Conservation (phyloP, 2,329 filamentous ascomycete genomes). For the Xylaria sp. region DNA sequence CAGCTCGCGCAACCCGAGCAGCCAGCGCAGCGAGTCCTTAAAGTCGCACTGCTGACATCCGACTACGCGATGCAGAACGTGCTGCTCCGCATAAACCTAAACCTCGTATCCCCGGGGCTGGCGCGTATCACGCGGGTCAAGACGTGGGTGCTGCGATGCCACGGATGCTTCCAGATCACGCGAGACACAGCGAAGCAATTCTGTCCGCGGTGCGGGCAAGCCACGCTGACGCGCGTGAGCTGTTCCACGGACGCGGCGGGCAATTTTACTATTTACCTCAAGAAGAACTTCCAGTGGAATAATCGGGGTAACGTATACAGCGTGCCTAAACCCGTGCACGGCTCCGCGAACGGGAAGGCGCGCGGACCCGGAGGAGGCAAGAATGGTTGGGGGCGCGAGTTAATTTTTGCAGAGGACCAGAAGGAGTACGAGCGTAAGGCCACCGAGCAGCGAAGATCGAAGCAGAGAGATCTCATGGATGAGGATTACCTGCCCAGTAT, state of each 20-base stretch:
- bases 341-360: slow-evolving; percentile 80
- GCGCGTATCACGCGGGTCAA: slow-evolving; percentile 85
- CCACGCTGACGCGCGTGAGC: slow-evolving; percentile 83
- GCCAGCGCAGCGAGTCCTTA: slow-evolving; percentile 71
- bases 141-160: slow-evolving; percentile 90
- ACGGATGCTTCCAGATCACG: slow-evolving; percentile 88
- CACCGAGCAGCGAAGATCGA: slow-evolving; percentile 70
- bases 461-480: slow-evolving; percentile 89
- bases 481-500: slow-evolving; percentile 90
- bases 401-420: slow-evolving; percentile 94
- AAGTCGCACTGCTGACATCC: slow-evolving; percentile 91
- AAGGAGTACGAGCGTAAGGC: slow-evolving; percentile 82
- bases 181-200: slow-evolving; percentile 91
- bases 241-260: slow-evolving; percentile 86
- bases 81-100: slow-evolving; percentile 91
- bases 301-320: slow-evolving; percentile 91
- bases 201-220: slow-evolving; percentile 89
- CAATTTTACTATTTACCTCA: slow-evolving; percentile 85
- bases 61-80: slow-evolving; percentile 99
- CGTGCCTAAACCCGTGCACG: slow-evolving; percentile 88
- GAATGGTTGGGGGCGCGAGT: slow-evolving; percentile 82
- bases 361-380: slow-evolving; percentile 76
- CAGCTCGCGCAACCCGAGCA: slow-evolving; percentile 58
- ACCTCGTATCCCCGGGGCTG: slow-evolving; percentile 82
- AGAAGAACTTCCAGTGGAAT: slow-evolving; percentile 97